A percentile compares a stretch with the other conserved stretches of the same genome.
These are phyloP conservation scores for Saccharomycopsis vini DNA, from an alignment of 805 yeast genomes.

Conservation along the genomic window DNA sequence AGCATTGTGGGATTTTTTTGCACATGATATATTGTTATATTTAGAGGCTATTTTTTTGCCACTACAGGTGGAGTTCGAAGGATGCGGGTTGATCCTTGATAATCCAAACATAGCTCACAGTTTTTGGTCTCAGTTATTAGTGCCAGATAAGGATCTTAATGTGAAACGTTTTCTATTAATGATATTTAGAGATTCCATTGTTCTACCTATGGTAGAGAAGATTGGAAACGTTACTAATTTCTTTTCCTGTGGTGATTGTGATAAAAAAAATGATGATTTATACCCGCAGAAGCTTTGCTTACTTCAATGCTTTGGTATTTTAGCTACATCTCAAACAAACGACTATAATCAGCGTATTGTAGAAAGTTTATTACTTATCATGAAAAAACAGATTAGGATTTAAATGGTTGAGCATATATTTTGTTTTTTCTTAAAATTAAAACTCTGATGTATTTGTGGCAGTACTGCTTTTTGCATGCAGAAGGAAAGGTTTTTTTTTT, in stretches of 20 bases:
- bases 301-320: constrained; percentile 53
- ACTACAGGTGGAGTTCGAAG: constrained; percentile 38
- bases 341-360: constrained; percentile 51
- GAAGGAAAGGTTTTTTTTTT: too few species aligned
- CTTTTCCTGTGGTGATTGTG: constrained; percentile 25
- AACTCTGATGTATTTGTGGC: too few species aligned
- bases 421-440: too few species aligned
- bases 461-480: too few species aligned
- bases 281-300: constrained; percentile 32
- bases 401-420: neutral
- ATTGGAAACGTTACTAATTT: constrained; percentile 26
- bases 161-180: constrained; percentile 34
- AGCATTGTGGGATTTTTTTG: constrained; percentile 49
- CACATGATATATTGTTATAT: constrained; percentile 45
- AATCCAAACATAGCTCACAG: constrained; percentile 25
- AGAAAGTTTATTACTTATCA: constrained; percentile 36
- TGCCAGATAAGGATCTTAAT: constrained; percentile 22
- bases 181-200: constrained; percentile 45
- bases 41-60: constrained; percentile 57
- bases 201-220: constrained; percentile 43
- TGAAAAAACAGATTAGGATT: constrained; percentile 14
- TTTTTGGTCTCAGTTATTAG: constrained; percentile 20
- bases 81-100: constrained; percentile 23
- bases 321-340: constrained; percentile 42
- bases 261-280: constrained; percentile 31